phyloP scores from a whole-genome alignment of 2,329 filamentous ascomycete genomes.

The Verticillium nubilum region DNA sequence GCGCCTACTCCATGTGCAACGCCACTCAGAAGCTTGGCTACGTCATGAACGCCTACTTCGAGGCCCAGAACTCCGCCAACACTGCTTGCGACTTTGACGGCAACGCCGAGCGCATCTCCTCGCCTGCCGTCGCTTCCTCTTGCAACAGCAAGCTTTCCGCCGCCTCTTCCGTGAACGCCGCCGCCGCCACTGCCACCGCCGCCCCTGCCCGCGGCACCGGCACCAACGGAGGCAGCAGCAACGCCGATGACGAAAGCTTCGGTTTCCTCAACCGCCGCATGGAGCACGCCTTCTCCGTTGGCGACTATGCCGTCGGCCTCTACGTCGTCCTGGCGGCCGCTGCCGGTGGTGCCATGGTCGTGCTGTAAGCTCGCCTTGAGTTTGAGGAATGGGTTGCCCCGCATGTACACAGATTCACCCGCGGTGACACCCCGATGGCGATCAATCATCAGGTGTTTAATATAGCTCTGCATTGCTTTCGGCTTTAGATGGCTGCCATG shows the following conservation, averaged over 20 bases:
- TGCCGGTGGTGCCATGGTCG: constrained; percentile 47
- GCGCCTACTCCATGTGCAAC: constrained; percentile 74
- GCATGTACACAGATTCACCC: neutral
- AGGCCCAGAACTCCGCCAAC: constrained; percentile 43
- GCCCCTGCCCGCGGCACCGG: constrained; percentile 25
- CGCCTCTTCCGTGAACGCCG: constrained; percentile 52
- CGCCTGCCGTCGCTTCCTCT: constrained; percentile 36
- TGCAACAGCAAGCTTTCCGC: constrained; percentile 57
- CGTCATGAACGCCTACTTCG: constrained; percentile 70
- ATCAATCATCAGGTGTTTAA: neutral
- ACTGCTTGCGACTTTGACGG: constrained; percentile 69
- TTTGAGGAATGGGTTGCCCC: neutral
- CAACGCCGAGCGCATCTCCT: constrained; percentile 50
- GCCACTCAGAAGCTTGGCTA: constrained; percentile 66
- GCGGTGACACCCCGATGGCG: neutral
- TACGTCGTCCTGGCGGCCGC: constrained; percentile 48
- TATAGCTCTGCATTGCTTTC: neutral
- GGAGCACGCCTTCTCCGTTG: constrained; percentile 35
- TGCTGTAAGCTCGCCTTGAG: constrained; percentile 34
- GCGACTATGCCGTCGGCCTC: constrained; percentile 41
- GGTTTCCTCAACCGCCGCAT: constrained; percentile 29
- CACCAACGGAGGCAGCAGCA: constrained; percentile 7
- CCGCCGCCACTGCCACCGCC: constrained; percentile 39
- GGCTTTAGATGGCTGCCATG: neutral
- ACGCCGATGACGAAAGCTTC: constrained; percentile 24